phyloP scores from a whole-genome alignment of 495 filamentous ascomycete species.

The Neurospora sp. region DNA sequence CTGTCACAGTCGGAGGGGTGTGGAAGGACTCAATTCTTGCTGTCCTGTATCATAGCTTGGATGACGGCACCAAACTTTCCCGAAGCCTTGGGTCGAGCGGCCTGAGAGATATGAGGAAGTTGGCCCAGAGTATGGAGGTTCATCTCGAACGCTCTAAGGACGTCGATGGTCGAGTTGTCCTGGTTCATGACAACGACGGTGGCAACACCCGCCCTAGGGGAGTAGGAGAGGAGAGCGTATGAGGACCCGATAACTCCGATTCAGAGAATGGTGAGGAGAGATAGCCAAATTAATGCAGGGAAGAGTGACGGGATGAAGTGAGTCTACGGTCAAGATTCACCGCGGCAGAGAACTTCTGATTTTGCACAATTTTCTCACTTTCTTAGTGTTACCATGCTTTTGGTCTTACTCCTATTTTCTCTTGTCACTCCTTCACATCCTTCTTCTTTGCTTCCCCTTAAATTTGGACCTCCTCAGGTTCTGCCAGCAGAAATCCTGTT shows the following conservation, averaged over 20 bases:
- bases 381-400: no score
- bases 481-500: no score
- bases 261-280: not conserved
- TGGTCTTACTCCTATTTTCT: no score
- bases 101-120: not conserved
- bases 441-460: no score
- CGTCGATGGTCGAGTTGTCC: not conserved
- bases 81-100: not conserved
- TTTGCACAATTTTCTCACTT: no score
- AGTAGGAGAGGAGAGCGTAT: not conserved
- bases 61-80: not conserved
- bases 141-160: not conserved
- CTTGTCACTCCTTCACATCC: no score
- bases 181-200: not conserved
- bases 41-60: not conserved
- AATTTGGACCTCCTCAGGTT: no score
- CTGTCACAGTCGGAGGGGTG: not conserved
- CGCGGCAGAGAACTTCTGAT: no score
- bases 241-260: not conserved
- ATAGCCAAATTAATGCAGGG: no score
- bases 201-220: not conserved
- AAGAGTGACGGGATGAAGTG: not conserved
- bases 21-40: not conserved
- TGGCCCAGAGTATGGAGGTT: not conserved
- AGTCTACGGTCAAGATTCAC: no score